Percentiles rank a stretch among this genome's conserved stretches.
Evolutionary conservation across 345 rosid genomes (phyloP).

Genomic region (Rubroshorea leprosula): DNA sequence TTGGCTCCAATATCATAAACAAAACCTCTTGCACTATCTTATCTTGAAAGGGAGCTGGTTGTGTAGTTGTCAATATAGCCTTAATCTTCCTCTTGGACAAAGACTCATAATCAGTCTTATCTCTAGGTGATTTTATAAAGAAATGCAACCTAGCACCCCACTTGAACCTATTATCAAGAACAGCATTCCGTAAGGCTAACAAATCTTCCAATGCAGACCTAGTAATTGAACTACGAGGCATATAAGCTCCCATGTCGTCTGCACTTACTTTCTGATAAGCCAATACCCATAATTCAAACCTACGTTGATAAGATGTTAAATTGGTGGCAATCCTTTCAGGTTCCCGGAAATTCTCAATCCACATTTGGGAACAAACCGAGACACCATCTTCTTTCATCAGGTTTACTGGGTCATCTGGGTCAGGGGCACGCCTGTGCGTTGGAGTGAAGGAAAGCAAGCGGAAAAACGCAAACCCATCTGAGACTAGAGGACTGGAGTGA

Average conservation of each 20-base stretch:
- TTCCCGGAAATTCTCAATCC: conserved; percentile 62
- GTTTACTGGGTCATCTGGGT: conserved; percentile 77
- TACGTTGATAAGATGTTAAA: conserved; percentile 58
- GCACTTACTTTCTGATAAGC: conserved; percentile 90
- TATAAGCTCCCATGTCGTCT: conserved; percentile 80
- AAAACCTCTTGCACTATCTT: conserved; percentile 90
- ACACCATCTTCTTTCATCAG: conserved; percentile 91
- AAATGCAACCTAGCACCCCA: conserved; percentile 96
- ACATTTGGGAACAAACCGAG: conserved; percentile 89
- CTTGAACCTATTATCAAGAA: conserved; percentile 86
- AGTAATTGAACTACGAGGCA: conserved; percentile 78
- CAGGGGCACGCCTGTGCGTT: conserved; percentile 47
- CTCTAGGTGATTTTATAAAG: conserved; percentile 79
- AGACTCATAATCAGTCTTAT: conserved; percentile 77
- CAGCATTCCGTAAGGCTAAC: conserved; percentile 76
- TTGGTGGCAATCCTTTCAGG: conserved; percentile 52
- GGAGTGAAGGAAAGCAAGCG: conserved; percentile 54
- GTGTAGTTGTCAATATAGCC: conserved; percentile 82
- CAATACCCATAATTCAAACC: conserved; percentile 89
- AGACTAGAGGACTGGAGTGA: conserved; percentile 17
- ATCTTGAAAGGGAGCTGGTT: conserved; percentile 86
- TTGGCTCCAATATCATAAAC: conserved; percentile 79
- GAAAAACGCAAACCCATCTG: conserved; percentile 24
- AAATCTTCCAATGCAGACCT: conserved; percentile 78
- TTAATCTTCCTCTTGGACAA: conserved; percentile 92